Evolutionary conservation across 805 yeast genomes (phyloP).

Genomic region (Kurtzmaniella fragi): DNA sequence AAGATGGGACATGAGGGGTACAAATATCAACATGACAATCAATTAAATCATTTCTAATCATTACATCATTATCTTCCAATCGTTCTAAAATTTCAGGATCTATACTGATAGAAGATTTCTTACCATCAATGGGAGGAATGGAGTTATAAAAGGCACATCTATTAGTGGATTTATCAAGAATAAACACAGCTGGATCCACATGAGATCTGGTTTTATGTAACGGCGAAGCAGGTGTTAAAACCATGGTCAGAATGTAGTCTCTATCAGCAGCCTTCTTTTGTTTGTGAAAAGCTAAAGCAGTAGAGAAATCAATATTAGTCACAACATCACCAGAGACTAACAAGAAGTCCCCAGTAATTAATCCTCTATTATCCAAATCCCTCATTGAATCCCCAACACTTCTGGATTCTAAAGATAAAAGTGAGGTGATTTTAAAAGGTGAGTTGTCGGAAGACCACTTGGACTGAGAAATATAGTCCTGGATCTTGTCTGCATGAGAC

Average conservation of each 20-base stretch:
- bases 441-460: constrained; percentile 67
- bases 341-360: constrained; percentile 85
- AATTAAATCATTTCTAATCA: constrained; percentile 84
- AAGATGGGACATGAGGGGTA: constrained; percentile 88
- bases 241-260: constrained; percentile 94
- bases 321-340: constrained; percentile 92
- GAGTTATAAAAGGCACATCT: constrained; percentile 83
- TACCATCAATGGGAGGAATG: constrained; percentile 49
- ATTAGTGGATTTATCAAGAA: constrained; percentile 66
- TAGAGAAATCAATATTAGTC: constrained; percentile 79
- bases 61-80: constrained; percentile 59
- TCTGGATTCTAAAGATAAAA: constrained; percentile 79
- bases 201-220: constrained; percentile 79
- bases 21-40: constrained; percentile 97
- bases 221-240: constrained; percentile 78
- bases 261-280: constrained; percentile 68
- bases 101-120: constrained; percentile 44
- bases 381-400: constrained; percentile 98
- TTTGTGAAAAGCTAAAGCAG: constrained; percentile 69
- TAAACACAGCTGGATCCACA: constrained; percentile 78
- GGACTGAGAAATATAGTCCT: constrained; percentile 68
- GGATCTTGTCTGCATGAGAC: constrained; percentile 85
- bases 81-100: constrained; percentile 82
- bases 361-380: constrained; percentile 85
- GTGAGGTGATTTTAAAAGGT: constrained; percentile 76